Evolutionary conservation across 2,329 filamentous ascomycete species (phyloP).

Genomic region (Cytospora chrysosperma): DNA sequence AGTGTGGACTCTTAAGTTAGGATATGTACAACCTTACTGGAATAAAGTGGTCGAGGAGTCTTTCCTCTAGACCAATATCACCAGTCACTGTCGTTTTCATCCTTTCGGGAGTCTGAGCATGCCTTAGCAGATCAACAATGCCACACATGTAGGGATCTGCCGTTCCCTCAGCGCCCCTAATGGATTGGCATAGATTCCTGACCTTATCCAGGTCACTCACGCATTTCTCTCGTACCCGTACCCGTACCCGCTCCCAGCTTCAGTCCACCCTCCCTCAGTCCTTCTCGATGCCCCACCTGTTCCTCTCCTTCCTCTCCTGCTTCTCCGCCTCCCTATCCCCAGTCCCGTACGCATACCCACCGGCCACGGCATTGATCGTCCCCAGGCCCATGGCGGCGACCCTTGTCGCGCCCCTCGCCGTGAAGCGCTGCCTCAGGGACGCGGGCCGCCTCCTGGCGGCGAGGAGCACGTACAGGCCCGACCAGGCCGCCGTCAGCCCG

Average conservation of each 20-base stretch:
- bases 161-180: not conserved
- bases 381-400: constrained; percentile 51
- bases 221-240: not conserved
- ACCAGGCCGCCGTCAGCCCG: constrained; percentile 55
- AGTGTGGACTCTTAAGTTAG: not conserved
- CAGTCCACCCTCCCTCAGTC: not conserved
- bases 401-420: constrained; percentile 50
- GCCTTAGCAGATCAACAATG: not conserved
- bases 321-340: constrained; percentile 52
- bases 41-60: not conserved
- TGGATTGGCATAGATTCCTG: not conserved
- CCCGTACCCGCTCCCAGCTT: not conserved
- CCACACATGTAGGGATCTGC: not conserved
- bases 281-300: constrained; percentile 48
- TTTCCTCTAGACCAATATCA: not conserved
- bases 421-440: constrained; percentile 38
- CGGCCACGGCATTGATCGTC: constrained; percentile 47
- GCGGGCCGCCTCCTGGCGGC: constrained; percentile 48
- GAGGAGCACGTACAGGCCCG: constrained; percentile 56
- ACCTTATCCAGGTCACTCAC: not conserved
- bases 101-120: not conserved
- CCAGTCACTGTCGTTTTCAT: not conserved
- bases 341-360: constrained; percentile 51
- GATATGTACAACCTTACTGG: not conserved
- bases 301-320: constrained; percentile 46